phyloP scores from a whole-genome alignment of 345 rosid genomes.

The Draba incana region DNA sequence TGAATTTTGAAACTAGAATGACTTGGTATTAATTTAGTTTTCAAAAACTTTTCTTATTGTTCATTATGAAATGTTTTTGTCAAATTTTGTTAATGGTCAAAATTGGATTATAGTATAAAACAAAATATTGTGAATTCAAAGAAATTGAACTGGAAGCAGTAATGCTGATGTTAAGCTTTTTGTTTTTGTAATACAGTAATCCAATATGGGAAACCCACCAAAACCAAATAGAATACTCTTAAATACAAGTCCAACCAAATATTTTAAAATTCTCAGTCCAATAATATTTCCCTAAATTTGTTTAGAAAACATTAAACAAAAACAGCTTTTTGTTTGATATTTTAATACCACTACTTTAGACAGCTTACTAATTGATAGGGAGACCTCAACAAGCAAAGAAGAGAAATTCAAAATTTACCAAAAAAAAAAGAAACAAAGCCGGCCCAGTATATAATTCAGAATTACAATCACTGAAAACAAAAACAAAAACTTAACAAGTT shows the following conservation, averaged over 20 bases:
- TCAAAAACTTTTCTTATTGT: too few species aligned
- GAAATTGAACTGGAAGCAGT: too few species aligned
- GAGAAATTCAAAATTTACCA: neutral
- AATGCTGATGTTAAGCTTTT: too few species aligned
- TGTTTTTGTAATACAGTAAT: too few species aligned
- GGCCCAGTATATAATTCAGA: slow-evolving; percentile 13
- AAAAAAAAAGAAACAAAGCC: slow-evolving; percentile 6
- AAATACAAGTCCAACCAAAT: too few species aligned
- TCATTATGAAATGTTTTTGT: too few species aligned
- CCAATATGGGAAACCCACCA: too few species aligned
- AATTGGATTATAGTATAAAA: too few species aligned
- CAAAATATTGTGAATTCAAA: too few species aligned
- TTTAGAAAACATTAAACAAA: slow-evolving; percentile 5
- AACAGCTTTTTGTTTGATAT: slow-evolving; percentile 4
- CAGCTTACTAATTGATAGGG: slow-evolving; percentile 7
- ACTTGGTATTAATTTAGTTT: neutral
- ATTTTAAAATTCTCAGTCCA: too few species aligned
- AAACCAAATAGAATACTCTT: too few species aligned
- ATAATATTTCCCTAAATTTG: neutral
- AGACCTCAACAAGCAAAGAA: neutral
- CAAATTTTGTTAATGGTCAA: too few species aligned
- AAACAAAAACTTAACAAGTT: neutral
- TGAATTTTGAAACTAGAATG: neutral
- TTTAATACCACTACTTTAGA: slow-evolving; percentile 12
- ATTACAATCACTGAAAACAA: neutral